A percentile compares a stretch with the other conserved stretches of the same genome.
phyloP scores from a whole-genome alignment of 306 rosid genomes.

The Lotus japonicus region DNA sequence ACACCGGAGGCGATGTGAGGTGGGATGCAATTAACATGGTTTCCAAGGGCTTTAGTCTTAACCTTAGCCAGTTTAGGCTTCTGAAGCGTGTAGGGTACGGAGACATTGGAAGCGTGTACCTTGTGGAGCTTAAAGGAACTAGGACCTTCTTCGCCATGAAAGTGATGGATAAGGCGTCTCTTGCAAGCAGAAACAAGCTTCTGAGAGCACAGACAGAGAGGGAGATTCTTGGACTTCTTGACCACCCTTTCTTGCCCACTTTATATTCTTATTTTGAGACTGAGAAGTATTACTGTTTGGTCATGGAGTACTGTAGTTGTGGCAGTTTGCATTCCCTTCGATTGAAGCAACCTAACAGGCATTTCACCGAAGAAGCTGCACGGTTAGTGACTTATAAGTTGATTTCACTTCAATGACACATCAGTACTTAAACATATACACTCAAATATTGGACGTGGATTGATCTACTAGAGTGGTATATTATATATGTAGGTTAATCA shows the following conservation, averaged over 20 bases:
- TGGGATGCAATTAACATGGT: conserved; percentile 72
- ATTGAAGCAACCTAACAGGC: conserved; percentile 70
- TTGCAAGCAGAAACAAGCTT: conserved; percentile 74
- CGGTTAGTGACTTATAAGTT: conserved; percentile 61
- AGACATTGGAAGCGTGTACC: conserved; percentile 79
- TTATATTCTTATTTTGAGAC: conserved; percentile 74
- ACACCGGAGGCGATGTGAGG: conserved; percentile 76
- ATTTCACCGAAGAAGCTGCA: conserved; percentile 83
- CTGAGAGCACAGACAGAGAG: conserved; percentile 77
- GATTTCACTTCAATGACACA: no score
- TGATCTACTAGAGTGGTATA: no score
- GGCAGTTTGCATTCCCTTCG: conserved; percentile 76
- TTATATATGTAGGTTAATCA: no score
- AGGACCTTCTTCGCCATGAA: conserved; percentile 67
- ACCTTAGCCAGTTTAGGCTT: conserved; percentile 57
- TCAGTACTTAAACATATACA: no score
- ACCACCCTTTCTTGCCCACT: conserved; percentile 88
- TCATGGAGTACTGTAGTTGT: conserved; percentile 84
- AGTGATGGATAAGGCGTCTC: conserved; percentile 83
- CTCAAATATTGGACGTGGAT: no score
- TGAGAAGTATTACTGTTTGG: conserved; percentile 63
- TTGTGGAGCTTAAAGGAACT: conserved; percentile 64
- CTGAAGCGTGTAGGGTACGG: conserved; percentile 80
- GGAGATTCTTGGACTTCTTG: conserved; percentile 90
- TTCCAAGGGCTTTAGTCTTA: conserved; percentile 43